phyloP scores from a whole-genome alignment of 352 stramenopile genomes.

The Phytophthora niederhauseri region DNA sequence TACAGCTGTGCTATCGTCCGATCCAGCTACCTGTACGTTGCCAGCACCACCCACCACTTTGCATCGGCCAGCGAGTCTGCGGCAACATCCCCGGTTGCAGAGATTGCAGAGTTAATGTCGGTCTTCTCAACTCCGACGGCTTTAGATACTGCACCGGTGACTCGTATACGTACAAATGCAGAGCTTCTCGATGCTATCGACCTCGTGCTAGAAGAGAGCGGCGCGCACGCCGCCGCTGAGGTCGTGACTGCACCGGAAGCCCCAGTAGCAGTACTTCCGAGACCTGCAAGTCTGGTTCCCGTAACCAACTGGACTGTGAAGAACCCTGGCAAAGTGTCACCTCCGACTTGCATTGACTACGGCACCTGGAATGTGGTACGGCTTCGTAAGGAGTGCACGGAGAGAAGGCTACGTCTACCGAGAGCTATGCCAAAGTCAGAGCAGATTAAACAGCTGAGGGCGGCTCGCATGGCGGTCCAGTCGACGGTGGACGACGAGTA shows the following conservation, averaged over 20 bases:
- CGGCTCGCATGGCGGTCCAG: neutral
- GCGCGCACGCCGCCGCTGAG: neutral
- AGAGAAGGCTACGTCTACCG: neutral
- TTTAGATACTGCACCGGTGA: neutral
- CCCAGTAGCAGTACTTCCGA: neutral
- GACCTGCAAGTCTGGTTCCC: neutral
- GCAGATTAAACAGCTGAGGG: slow-evolving; percentile 1
- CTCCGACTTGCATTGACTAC: neutral
- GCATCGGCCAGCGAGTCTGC: too few species aligned
- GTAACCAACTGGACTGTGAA: neutral
- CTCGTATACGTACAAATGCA: neutral
- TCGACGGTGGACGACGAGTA: neutral
- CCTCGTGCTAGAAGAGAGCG: neutral
- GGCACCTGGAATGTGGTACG: neutral
- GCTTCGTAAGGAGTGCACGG: neutral
- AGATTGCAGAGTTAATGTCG: too few species aligned
- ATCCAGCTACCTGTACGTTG: too few species aligned
- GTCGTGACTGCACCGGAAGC: neutral
- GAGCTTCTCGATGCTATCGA: neutral
- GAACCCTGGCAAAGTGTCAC: neutral
- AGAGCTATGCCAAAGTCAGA: neutral
- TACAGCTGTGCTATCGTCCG: too few species aligned
- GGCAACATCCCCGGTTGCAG: too few species aligned
- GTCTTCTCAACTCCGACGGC: too few species aligned
- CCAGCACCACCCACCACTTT: too few species aligned